Conservation (phyloP, 257 asterid species). For the Nicotiana tabacum region DNA sequence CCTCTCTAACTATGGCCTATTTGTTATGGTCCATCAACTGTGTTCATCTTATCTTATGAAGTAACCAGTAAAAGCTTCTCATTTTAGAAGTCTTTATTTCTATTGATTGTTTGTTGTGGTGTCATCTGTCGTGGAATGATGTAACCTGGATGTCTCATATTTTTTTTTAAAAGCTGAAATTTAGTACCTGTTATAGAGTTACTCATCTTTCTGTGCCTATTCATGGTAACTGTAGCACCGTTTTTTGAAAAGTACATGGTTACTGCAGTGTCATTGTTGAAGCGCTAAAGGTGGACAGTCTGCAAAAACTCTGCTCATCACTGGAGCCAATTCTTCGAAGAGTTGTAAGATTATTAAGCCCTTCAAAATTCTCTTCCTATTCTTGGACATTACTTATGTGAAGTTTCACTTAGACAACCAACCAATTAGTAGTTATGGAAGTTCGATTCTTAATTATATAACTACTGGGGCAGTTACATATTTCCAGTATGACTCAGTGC, state of each 20-base stretch:
- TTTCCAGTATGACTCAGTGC: background rate
- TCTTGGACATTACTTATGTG: background rate
- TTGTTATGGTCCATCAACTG: background rate
- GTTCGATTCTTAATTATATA: background rate
- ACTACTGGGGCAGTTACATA: background rate
- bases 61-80: background rate
- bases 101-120: background rate
- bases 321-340: slow-evolving; percentile 93
- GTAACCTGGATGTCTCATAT: background rate
- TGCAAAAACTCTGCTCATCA: slow-evolving; percentile 93
- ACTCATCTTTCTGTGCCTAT: background rate
- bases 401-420: background rate
- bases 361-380: slow-evolving; percentile 3
- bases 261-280: slow-evolving; percentile 90
- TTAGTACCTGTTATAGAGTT: background rate
- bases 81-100: background rate
- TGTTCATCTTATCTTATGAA: background rate
- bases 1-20: background rate
- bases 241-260: slow-evolving; percentile 22
- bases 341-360: slow-evolving; percentile 64
- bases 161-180: background rate
- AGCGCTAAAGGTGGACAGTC: slow-evolving; percentile 90
- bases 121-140: background rate
- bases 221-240: background rate
- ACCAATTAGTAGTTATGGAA: background rate